Conservation (phyloP, 1,284 basidiomycete species). For the Puccinia novopanici region DNA sequence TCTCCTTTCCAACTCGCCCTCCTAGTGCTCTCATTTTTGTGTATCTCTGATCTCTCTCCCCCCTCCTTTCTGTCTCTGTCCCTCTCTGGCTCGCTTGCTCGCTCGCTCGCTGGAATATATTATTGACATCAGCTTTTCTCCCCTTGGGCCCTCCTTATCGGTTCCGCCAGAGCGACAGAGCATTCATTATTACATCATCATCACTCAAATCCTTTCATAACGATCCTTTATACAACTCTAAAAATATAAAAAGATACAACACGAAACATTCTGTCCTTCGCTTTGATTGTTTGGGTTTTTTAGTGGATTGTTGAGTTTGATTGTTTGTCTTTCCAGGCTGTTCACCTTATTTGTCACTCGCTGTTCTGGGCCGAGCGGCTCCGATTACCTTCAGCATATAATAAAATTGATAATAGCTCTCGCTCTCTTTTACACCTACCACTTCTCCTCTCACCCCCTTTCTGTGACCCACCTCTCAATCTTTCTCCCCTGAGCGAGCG, state of each 20-base stretch:
- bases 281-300: background rate
- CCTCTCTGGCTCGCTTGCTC: background rate
- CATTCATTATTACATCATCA: too few species aligned
- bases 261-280: conserved; percentile 17
- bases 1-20: background rate
- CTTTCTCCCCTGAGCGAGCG: conserved; percentile 13
- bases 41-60: too few species aligned
- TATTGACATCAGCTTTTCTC: too few species aligned
- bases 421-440: background rate
- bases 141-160: background rate
- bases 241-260: background rate
- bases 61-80: too few species aligned
- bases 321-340: conserved; percentile 6
- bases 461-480: background rate
- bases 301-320: conserved; percentile 24
- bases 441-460: background rate
- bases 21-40: background rate
- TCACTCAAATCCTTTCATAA: too few species aligned
- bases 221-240: background rate
- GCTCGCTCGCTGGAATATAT: conserved; percentile 20
- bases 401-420: background rate
- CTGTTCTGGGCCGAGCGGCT: conserved; percentile 10
- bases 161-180: background rate
- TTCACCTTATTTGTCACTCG: conserved; percentile 20
- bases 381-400: too few species aligned